Base-by-base conservation (phyloP, 1,284 basidiomycete genomes). In the Wolfiporia cocos region DNA sequence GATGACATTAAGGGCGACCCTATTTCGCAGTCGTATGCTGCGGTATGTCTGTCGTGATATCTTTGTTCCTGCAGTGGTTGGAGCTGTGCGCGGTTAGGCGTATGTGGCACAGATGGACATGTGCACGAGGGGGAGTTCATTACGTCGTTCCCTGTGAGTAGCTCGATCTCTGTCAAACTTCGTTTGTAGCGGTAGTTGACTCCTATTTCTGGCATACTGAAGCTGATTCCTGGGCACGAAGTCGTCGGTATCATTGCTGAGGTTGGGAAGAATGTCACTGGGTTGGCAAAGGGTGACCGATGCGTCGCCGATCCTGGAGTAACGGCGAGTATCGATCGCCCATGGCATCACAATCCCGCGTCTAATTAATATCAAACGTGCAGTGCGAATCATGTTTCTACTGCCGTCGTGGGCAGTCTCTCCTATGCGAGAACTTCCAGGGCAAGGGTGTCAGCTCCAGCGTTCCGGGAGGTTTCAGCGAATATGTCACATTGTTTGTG, bases 161-260 rank as follows among this genome's bases (percentile, higher is more conserved):
- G 12, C 6, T 18, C 37, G n/a, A n/a, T n/a, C n/a, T n/a, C n/a
- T n/a, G n/a, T n/a, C n/a, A n/a, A n/a, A n/a, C n/a, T n/a, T n/a
- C n/a, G n/a, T n/a, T n/a, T n/a, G n/a, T n/a, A n/a, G n/a, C n/a
- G n/a, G n/a, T n/a, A n/a, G n/a, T n/a, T n/a, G n/a, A n/a, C n/a
- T n/a, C n/a, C n/a, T n/a, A n/a, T n/a, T n/a, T n/a, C n/a, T n/a
- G n/a, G n/a, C n/a, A n/a, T n/a, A n/a, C n/a, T n/a, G n/a, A 51
- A 85, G 81, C 70, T 90, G 43, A 83, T 90, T 42, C 86, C 87
- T 18, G 88, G 87, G 5, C 89, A 92, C 56, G 89, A 92, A 65
- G 75, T 81, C 19, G 78, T 92, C 31, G 87, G 89, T 11, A 68
- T 64, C 3, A 68, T 91, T 38, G 76, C 77, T 20, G 71, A 78